Evolutionary conservation across 257 asterid species (phyloP).

Genomic region (Nyctanthes arbortristis): DNA sequence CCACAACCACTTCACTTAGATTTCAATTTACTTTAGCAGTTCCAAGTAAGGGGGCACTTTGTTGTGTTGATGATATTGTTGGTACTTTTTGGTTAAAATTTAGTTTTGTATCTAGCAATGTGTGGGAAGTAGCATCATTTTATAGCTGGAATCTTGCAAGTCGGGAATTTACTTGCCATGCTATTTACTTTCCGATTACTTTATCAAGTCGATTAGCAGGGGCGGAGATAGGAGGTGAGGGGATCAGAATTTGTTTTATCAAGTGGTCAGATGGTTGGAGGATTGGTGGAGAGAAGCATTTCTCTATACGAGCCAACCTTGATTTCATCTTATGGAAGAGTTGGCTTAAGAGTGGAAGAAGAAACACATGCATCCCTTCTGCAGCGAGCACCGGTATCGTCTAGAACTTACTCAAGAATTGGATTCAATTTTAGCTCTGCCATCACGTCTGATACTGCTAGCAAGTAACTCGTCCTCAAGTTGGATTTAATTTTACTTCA

Average conservation of each 20-base stretch:
- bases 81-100: background rate
- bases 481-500: constrained; percentile 23
- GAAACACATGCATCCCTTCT: constrained; percentile 30
- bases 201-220: constrained; percentile 30
- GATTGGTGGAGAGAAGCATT: constrained; percentile 36
- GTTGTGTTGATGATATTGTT: no score
- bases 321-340: constrained; percentile 31
- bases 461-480: no score
- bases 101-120: background rate
- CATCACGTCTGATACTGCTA: no score
- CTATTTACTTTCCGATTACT: constrained; percentile 41
- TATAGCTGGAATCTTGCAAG: constrained; percentile 45
- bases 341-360: constrained; percentile 30
- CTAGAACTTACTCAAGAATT: constrained; percentile 37
- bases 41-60: background rate
- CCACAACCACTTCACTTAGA: no score
- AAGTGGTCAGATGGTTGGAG: constrained; percentile 27
- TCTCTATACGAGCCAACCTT: constrained; percentile 37
- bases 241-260: constrained; percentile 30
- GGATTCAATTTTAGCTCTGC: no score
- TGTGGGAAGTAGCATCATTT: constrained; percentile 14
- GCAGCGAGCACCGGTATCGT: constrained; percentile 36
- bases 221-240: constrained; percentile 31
- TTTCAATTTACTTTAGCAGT: background rate
- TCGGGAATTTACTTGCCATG: constrained; percentile 41